Percentiles rank a stretch among this genome's conserved stretches.
Conservation (phyloP, 495 filamentous ascomycete species). For the Massariosphaeria phaeospora region DNA sequence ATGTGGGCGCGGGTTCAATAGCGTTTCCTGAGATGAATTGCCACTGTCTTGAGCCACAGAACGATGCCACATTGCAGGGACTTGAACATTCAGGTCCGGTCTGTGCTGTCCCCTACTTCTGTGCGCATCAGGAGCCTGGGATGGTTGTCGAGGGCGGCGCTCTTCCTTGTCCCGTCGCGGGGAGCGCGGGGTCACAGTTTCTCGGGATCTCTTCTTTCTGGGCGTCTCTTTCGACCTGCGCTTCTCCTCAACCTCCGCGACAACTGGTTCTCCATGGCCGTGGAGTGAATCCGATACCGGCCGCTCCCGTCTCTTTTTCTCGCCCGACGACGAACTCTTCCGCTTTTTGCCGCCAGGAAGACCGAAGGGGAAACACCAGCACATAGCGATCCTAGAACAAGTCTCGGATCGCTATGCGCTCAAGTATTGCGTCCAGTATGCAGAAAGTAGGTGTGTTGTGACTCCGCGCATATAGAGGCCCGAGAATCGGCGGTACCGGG, state of each 20-base stretch:
- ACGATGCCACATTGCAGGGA: conserved; percentile 25
- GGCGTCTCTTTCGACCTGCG: conserved; percentile 19
- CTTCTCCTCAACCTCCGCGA: conserved; percentile 26
- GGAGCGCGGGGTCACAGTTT: conserved; percentile 10
- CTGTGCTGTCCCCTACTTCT: conserved; percentile 17
- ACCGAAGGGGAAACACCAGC: conserved; percentile 30
- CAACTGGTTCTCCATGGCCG: conserved; percentile 18
- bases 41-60: conserved; percentile 14
- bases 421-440: conserved; percentile 5
- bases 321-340: conserved; percentile 25
- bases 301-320: conserved; percentile 29
- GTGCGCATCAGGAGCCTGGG: conserved; percentile 10
- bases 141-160: conserved; percentile 1
- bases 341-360: conserved; percentile 20
- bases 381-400: conserved; percentile 30
- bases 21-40: conserved; percentile 28
- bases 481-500: conserved; percentile 24
- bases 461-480: conserved; percentile 20
- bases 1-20: conserved; percentile 29
- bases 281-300: conserved; percentile 14
- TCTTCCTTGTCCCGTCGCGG: conserved; percentile 17
- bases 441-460: conserved; percentile 9
- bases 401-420: conserved; percentile 22
- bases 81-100: conserved; percentile 23
- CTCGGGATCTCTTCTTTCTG: conserved; percentile 12